Percentiles rank a stretch among this genome's conserved stretches.
These are phyloP conservation scores for Pichia norvegensis DNA, from an alignment of 1,139 yeast genomes.

Conservation along the genomic window DNA sequence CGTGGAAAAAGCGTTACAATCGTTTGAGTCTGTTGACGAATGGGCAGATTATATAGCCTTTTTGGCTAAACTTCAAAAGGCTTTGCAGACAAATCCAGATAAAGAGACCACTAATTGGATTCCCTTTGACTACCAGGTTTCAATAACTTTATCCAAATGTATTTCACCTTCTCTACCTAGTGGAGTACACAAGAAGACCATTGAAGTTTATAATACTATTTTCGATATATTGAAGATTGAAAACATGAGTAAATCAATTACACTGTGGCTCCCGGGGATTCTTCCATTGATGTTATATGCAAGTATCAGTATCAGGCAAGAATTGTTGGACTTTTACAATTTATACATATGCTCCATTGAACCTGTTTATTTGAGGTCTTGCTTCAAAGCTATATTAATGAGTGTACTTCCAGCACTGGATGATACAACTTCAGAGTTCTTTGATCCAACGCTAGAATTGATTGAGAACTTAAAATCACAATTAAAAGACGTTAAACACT, in stretches of 20 bases:
- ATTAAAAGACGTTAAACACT: slow-evolving; percentile 60
- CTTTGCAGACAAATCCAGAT: slow-evolving; percentile 41
- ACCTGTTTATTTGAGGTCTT: slow-evolving; percentile 38
- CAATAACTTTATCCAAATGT: slow-evolving; percentile 52
- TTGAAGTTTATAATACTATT: slow-evolving; percentile 65
- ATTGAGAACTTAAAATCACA: slow-evolving; percentile 55
- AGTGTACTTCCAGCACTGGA: slow-evolving; percentile 83
- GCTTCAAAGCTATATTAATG: slow-evolving; percentile 63
- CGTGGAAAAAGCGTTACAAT: slow-evolving; percentile 64
- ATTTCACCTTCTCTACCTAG: slow-evolving; percentile 76
- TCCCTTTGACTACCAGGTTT: slow-evolving; percentile 47
- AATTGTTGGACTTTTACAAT: slow-evolving; percentile 53
- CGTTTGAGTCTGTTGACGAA: slow-evolving; percentile 77
- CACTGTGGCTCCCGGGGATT: slow-evolving; percentile 83
- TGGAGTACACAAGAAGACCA: slow-evolving; percentile 88
- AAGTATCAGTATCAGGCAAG: slow-evolving; percentile 79
- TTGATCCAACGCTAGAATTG: slow-evolving; percentile 49
- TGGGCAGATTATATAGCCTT: slow-evolving; percentile 99
- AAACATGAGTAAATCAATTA: slow-evolving; percentile 43
- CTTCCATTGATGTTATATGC: slow-evolving; percentile 82
- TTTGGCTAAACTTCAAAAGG: slow-evolving; percentile 67
- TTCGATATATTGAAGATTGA: slow-evolving; percentile 54
- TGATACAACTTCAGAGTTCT: slow-evolving; percentile 83
- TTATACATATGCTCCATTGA: slow-evolving; percentile 49
- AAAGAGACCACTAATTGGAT: slow-evolving; percentile 35